These are phyloP conservation scores for Scolecobasidium constrictum DNA, from an alignment of 2,329 filamentous ascomycete species.

Conservation along the genomic window DNA sequence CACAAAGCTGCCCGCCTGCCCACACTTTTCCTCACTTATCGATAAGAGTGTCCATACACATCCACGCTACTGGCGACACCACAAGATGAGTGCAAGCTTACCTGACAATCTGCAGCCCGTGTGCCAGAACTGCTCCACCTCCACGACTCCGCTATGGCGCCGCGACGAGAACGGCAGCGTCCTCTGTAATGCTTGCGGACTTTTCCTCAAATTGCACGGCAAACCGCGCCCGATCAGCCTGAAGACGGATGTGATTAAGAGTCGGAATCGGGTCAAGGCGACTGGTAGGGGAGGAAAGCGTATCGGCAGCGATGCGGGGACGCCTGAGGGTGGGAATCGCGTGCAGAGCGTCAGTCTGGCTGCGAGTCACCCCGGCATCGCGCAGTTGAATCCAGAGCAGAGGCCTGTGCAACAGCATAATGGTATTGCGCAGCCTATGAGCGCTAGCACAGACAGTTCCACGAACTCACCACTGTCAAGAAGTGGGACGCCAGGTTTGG, in stretches of 20 bases:
- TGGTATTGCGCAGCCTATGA: neutral
- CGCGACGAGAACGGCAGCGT: constrained; percentile 93
- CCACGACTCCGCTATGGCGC: constrained; percentile 92
- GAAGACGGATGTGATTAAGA: constrained; percentile 99
- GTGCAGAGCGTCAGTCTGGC: neutral
- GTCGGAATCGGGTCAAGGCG: constrained; percentile 85
- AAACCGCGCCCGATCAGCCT: constrained; percentile 87
- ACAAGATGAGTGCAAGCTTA: constrained; percentile 37
- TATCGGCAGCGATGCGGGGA: neutral
- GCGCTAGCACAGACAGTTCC: neutral
- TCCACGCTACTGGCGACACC: constrained; percentile 8
- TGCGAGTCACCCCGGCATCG: neutral
- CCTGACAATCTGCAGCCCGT: constrained; percentile 59
- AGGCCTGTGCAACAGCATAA: neutral
- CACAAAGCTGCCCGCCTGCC: no score
- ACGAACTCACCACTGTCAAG: constrained; percentile 52
- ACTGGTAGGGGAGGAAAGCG: constrained; percentile 35
- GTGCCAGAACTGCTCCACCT: constrained; percentile 93
- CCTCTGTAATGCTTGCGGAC: constrained; percentile 94
- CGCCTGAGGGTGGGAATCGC: neutral
- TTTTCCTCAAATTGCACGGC: constrained; percentile 95
- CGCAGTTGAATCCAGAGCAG: neutral
- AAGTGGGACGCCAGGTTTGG: constrained; percentile 66
- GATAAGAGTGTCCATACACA: no score
- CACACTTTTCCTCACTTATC: constrained; percentile 10